Conservation (phyloP, 352 stramenopile genomes). For the Globisporangium polare region DNA sequence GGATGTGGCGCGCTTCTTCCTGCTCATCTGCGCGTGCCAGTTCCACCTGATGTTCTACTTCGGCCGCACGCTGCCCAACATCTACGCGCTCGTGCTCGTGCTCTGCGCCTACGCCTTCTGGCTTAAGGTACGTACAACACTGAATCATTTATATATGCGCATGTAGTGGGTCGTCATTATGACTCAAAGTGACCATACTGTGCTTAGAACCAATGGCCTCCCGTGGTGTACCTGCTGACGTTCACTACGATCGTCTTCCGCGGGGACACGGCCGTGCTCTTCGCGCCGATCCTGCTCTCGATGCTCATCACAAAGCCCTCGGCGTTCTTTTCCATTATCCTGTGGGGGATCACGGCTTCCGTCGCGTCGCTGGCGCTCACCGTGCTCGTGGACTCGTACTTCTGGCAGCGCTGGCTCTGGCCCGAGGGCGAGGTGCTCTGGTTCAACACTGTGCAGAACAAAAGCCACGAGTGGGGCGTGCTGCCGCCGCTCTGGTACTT, state of each 20-base stretch:
- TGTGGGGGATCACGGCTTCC: constrained; percentile 76
- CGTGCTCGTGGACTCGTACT: constrained; percentile 90
- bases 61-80: constrained; percentile 95
- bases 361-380: constrained; percentile 77
- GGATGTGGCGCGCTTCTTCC: constrained; percentile 66
- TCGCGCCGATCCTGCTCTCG: constrained; percentile 90
- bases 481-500: constrained; percentile 97
- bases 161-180: too few species aligned
- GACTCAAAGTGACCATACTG: too few species aligned
- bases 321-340: constrained; percentile 72
- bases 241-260: constrained; percentile 95
- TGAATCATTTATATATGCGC: too few species aligned
- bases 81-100: constrained; percentile 91
- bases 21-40: constrained; percentile 89
- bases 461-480: constrained; percentile 96
- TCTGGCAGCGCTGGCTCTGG: constrained; percentile 94
- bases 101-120: constrained; percentile 61
- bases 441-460: constrained; percentile 96
- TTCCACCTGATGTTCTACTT: constrained; percentile 99
- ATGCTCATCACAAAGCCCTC: constrained; percentile 80
- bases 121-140: constrained; percentile 29
- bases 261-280: constrained; percentile 96
- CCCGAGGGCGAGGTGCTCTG: constrained; percentile 98
- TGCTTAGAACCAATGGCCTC: constrained; percentile 37
- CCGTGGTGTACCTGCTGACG: constrained; percentile 80